phyloP scores from a whole-genome alignment of 768 basidiomycete genomes.

The Mrakia blollopis region DNA sequence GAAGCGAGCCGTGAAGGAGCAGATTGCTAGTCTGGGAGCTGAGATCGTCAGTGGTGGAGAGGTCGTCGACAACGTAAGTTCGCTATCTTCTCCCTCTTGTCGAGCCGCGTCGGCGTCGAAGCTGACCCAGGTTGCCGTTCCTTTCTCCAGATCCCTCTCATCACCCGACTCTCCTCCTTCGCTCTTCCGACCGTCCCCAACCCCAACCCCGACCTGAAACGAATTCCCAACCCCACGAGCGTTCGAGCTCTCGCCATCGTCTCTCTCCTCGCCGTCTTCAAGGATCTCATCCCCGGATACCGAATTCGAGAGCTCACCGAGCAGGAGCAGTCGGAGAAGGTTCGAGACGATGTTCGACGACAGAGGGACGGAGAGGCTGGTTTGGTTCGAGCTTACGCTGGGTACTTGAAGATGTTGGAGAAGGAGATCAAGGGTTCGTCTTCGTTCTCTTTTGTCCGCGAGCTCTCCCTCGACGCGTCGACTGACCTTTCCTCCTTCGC shows the following conservation, averaged over 20 bases:
- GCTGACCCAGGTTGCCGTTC: neutral
- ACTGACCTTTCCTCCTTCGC: neutral
- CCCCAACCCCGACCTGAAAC: conserved; percentile 50
- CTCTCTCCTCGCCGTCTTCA: conserved; percentile 88
- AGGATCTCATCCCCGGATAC: conserved; percentile 75
- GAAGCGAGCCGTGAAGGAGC: conserved; percentile 79
- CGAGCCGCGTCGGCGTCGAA: neutral
- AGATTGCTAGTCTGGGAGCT: conserved; percentile 87
- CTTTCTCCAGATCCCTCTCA: conserved; percentile 66
- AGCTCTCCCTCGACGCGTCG: neutral
- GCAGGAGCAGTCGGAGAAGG: conserved; percentile 84
- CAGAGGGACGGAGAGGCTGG: conserved; percentile 96
- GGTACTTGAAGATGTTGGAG: conserved; percentile 79
- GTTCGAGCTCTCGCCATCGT: conserved; percentile 84
- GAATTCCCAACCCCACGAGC: conserved; percentile 65
- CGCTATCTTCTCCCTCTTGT: neutral
- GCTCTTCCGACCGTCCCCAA: conserved; percentile 70
- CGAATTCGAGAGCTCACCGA: conserved; percentile 79
- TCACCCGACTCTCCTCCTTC: conserved; percentile 83
- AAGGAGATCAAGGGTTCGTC: conserved; percentile 73
- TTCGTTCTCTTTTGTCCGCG: neutral
- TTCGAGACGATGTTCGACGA: conserved; percentile 82
- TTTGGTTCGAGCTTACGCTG: conserved; percentile 78
- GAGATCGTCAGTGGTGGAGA: conserved; percentile 93
- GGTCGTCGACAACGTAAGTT: conserved; percentile 65